phyloP scores from a whole-genome alignment of 2,329 filamentous ascomycete genomes.

The Trichoderma aggressivum region DNA sequence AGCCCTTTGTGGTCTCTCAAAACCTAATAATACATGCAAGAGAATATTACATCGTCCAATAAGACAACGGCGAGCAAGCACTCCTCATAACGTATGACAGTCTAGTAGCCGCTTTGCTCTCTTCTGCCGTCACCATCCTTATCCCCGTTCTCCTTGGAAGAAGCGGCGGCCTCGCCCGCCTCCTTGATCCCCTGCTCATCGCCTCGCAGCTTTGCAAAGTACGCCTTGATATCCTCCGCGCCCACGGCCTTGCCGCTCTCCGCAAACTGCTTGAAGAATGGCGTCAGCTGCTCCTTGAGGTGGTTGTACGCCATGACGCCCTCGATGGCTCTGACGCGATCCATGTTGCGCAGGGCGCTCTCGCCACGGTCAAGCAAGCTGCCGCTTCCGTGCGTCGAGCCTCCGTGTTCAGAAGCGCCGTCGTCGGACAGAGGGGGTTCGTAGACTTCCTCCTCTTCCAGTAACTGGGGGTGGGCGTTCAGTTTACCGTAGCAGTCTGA shows the following conservation, averaged over 20 bases:
- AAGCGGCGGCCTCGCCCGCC: conserved; percentile 53
- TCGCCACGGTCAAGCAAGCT: conserved; percentile 89
- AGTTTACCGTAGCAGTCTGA: conserved; percentile 73
- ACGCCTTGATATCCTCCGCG: conserved; percentile 92
- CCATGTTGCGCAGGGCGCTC: conserved; percentile 84
- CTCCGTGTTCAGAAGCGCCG: conserved; percentile 51
- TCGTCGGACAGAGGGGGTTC: conserved; percentile 80
- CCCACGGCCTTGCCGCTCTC: conserved; percentile 84
- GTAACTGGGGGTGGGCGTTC: conserved; percentile 69
- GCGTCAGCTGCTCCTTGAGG: conserved; percentile 91
- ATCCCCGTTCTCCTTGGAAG: conserved; percentile 33
- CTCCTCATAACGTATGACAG: not conserved
- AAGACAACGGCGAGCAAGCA: not conserved
- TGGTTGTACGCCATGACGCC: conserved; percentile 98
- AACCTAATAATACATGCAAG: not conserved
- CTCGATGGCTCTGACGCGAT: conserved; percentile 89
- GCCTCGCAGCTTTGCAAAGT: conserved; percentile 90
- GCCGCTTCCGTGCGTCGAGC: conserved; percentile 66
- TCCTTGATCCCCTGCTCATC: conserved; percentile 72
- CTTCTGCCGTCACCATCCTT: conserved; percentile 37
- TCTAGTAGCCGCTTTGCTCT: conserved; percentile 53
- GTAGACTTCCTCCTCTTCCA: conserved; percentile 92
- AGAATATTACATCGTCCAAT: not conserved
- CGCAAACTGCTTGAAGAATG: conserved; percentile 89
- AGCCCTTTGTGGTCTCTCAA: not conserved